Base-by-base conservation (phyloP, 2,329 filamentous ascomycete species). In the Orbilia quercus region DNA sequence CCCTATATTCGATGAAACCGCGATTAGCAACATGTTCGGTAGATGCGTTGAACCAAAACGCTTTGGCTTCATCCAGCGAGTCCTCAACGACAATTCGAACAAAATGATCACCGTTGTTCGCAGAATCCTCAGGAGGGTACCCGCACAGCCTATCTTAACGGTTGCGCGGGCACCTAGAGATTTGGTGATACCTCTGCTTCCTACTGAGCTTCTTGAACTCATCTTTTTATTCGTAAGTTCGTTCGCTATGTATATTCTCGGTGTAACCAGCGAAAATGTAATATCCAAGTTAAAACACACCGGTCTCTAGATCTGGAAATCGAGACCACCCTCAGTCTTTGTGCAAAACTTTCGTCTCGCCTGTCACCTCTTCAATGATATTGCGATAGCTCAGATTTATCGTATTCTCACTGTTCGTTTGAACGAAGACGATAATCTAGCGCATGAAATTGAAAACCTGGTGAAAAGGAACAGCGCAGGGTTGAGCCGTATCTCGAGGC, bases 161-260 rank as follows among this genome's bases (percentile, higher is more conserved):
- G 1, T n/a, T 18, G 28, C 14, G 22, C 16, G 7, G n/a, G 42
- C 5, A 9, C 44, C 45, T 2, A 23, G 20, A 9, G 28, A 18
- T 0, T 11, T 47, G 4, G 50, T 22, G 7, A 42, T 51, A 16
- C 60, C 60, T 20, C 12, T 42, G 4, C 18, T 70, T 12, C 65
- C 65, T 1, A 63, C 57, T 2, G 65, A 70, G 16, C 63, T 63
- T 25, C 23, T 70, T 9, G 34, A 36, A 2, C 11, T 51, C 3
- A 63, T 70, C 36, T 70, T 70, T 28, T 7, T 54, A 34, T n/a
- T 40, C 22, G 65, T 70, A 54, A 20, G 47, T 28, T n/a, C n/a
- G 11, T 7, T 7, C 1, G n/a, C 12, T 5, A 20, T 20, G n/a
- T n/a, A n/a, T n/a, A n/a, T n/a, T n/a, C n/a, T n/a, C n/a, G n/a